Evolutionary conservation across 257 asterid genomes (phyloP), one percentile per base, ranked within the genome.

Genomic region (Solanum raphanifolium): DNA sequence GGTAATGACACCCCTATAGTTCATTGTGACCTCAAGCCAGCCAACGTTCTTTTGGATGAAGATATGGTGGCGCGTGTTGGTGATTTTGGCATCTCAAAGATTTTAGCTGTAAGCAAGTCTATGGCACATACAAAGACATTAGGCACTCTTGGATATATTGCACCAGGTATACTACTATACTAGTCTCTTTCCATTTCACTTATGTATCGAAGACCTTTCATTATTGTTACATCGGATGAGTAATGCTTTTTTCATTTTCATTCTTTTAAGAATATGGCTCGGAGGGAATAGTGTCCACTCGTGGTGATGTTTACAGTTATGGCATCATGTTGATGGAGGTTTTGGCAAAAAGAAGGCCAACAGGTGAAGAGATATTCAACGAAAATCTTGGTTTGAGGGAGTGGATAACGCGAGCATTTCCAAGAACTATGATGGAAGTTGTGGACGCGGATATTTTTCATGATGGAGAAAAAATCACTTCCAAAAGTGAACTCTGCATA

Each of bases 1-100:
- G 90, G 90, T 10, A 82, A 81, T 62, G 36, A 75, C 36, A 46
- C 65, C 6, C 91, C 90, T 1, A 86, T 91, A 5, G 91, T 91
- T 9, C 93, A 90, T 83, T 91, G 93, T 13, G 92, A 91, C 75
- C 86, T 90, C 10, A 91, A 91, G 88, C 93, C 92, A 6, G 85
- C 81, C 34, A 90, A 90, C 52, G 89, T 91, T 71, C 89, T 91
- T 9, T 83, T 91, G 16, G 91, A 91, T 71, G 83, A 69, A 25
- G 92, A 91, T 6, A 85, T 90, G 91, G 85, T 89, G 58, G 83
- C 83, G 2, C 12, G 7, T 38, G 58, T 75, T 38, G 21, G 83
- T 75, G 84, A 91, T 86, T 91, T 91, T 38, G 93, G 93, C 36
- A 91, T 91, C 73, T 83, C 92, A 0, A 91, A 91, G 87, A 87